Conservation (phyloP, 2,329 filamentous ascomycete genomes). For the Westerdykella aurantiaca region DNA sequence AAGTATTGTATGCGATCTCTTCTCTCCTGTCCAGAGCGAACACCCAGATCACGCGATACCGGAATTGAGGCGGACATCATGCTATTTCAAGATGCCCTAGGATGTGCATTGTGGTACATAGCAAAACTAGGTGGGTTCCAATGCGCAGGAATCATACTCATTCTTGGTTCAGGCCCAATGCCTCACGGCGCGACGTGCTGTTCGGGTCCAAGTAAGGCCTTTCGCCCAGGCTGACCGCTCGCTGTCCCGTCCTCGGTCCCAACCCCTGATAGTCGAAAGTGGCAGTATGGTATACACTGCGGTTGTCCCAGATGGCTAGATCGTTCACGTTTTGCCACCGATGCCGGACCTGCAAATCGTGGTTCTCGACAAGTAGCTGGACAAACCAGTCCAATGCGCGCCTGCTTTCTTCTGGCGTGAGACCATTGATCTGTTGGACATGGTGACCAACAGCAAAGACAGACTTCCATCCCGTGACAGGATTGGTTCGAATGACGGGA, state of each 20-base stretch:
- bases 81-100: too few species aligned
- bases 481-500: slow-evolving; percentile 51
- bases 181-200: slow-evolving; percentile 45
- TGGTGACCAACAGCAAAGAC: slow-evolving; percentile 45
- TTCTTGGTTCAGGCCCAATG: slow-evolving; percentile 15
- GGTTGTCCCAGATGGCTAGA: slow-evolving; percentile 60
- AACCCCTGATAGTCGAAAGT: slow-evolving; percentile 56
- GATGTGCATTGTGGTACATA: too few species aligned
- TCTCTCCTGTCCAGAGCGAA: too few species aligned
- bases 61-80: too few species aligned
- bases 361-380: slow-evolving; percentile 42
- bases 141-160: neutral
- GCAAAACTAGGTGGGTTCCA: too few species aligned
- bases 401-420: slow-evolving; percentile 41
- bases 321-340: slow-evolving; percentile 48
- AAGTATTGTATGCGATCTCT: too few species aligned
- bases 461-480: slow-evolving; percentile 36
- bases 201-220: slow-evolving; percentile 51
- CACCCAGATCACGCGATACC: too few species aligned
- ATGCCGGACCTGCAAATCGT: slow-evolving; percentile 48
- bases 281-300: slow-evolving; percentile 53
- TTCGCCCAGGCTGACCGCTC: slow-evolving; percentile 54
- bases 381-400: slow-evolving; percentile 42
- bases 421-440: slow-evolving; percentile 40
- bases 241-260: slow-evolving; percentile 50